A percentile compares a stretch with the other conserved stretches of the same genome.
Evolutionary conservation across 2,329 filamentous ascomycete species (phyloP).

Genomic region (Pyrenophora seminiperda): DNA sequence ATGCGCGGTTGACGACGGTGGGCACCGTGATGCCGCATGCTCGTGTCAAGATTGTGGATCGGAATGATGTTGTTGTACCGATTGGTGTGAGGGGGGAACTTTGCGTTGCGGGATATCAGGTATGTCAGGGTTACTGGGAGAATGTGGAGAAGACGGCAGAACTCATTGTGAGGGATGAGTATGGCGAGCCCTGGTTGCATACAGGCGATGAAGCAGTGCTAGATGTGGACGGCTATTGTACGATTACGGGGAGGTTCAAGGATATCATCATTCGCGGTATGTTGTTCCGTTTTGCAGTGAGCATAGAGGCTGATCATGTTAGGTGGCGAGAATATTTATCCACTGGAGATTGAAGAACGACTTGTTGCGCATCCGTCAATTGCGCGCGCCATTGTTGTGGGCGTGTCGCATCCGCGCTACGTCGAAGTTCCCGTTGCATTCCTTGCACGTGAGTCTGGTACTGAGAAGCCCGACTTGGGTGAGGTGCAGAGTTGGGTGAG

Average conservation of each 20-base stretch:
- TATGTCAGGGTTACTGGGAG: slow-evolving; percentile 68
- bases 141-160: slow-evolving; percentile 77
- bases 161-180: slow-evolving; percentile 68
- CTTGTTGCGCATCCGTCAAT: slow-evolving; percentile 68
- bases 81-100: slow-evolving; percentile 73
- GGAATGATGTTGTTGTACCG: slow-evolving; percentile 67
- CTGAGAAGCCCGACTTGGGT: slow-evolving; percentile 36
- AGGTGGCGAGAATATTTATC: slow-evolving; percentile 58
- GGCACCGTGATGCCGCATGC: slow-evolving; percentile 76
- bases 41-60: slow-evolving; percentile 76
- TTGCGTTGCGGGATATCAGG: slow-evolving; percentile 77
- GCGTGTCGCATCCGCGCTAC: slow-evolving; percentile 71
- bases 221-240: slow-evolving; percentile 62
- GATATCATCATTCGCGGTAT: slow-evolving; percentile 76
- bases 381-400: slow-evolving; percentile 69
- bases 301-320: not conserved
- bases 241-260: slow-evolving; percentile 77
- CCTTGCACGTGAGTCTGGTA: slow-evolving; percentile 45
- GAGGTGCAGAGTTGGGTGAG: slow-evolving; percentile 48
- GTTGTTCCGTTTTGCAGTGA: not conserved
- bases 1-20: slow-evolving; percentile 71
- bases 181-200: slow-evolving; percentile 54
- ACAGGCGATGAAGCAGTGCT: slow-evolving; percentile 49
- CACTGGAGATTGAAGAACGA: slow-evolving; percentile 75
- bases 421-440: slow-evolving; percentile 76